Conservation (phyloP, 768 basidiomycete genomes). For the Thelephora ganbajun region DNA sequence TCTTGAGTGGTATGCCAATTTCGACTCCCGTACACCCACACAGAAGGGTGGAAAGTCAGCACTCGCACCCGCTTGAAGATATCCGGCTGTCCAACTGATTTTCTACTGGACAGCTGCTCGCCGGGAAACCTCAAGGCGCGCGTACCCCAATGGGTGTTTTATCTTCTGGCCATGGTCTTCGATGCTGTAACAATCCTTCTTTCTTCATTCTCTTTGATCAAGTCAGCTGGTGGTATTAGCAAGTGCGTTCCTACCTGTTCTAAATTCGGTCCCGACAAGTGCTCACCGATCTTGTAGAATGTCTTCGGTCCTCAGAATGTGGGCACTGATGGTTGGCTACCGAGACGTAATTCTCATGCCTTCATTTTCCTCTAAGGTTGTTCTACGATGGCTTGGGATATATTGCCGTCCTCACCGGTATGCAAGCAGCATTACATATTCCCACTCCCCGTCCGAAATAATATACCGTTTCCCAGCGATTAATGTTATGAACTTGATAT, state of each 20-base stretch:
- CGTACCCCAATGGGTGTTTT: conserved; percentile 42
- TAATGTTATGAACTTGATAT: conserved; percentile 15
- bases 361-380: conserved; percentile 29
- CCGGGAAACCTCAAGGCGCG: conserved; percentile 20
- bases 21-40: conserved; percentile 26
- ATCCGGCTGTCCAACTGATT: no score
- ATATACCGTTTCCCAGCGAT: conserved; percentile 6
- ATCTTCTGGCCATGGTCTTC: conserved; percentile 41
- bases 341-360: neutral
- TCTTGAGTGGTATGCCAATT: conserved; percentile 24
- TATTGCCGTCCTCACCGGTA: conserved; percentile 38
- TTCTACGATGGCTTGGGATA: conserved; percentile 56
- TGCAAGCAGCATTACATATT: neutral
- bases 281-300: conserved; percentile 7
- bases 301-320: conserved; percentile 15
- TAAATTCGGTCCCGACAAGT: no score
- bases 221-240: conserved; percentile 25
- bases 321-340: conserved; percentile 1
- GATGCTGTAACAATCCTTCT: conserved; percentile 37
- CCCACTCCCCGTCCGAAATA: neutral
- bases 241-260: conserved; percentile 10
- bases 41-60: conserved; percentile 12
- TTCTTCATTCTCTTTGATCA: conserved; percentile 37
- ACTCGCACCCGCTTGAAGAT: neutral
- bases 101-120: conserved; percentile 28